Evolutionary conservation across 2,329 filamentous ascomycete species (phyloP).

Genomic region (Aspergillus clavatus): DNA sequence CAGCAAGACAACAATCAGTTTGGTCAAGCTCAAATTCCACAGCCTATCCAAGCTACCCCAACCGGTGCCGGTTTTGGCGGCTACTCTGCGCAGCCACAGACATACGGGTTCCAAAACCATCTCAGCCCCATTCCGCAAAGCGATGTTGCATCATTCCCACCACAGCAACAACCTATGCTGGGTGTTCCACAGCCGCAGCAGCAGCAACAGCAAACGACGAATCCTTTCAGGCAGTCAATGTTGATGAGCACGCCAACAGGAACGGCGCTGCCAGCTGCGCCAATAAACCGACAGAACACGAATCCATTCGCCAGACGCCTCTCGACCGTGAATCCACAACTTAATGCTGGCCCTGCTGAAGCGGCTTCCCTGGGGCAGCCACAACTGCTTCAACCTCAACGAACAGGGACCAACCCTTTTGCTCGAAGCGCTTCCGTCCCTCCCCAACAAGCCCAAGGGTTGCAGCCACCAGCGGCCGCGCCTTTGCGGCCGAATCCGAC

Average conservation of each 20-base stretch:
- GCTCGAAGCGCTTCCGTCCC: constrained; percentile 50
- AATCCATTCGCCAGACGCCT: constrained; percentile 77
- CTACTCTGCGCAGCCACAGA: constrained; percentile 67
- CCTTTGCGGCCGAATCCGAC: constrained; percentile 69
- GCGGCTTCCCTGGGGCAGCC: constrained; percentile 23
- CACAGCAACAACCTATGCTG: constrained; percentile 33
- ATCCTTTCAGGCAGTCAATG: constrained; percentile 93
- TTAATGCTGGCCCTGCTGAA: constrained; percentile 18
- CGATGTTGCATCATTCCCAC: constrained; percentile 43
- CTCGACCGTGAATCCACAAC: constrained; percentile 31
- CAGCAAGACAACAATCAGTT: constrained; percentile 35
- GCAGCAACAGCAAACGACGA: constrained; percentile 59
- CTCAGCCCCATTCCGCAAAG: constrained; percentile 48
- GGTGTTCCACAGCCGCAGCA: constrained; percentile 26
- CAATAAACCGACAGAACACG: constrained; percentile 62
- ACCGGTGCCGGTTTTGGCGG: constrained; percentile 81
- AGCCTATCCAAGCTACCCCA: constrained; percentile 54
- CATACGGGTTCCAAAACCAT: constrained; percentile 42
- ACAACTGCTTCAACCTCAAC: constrained; percentile 44
- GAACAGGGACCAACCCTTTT: constrained; percentile 70
- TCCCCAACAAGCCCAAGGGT: constrained; percentile 29
- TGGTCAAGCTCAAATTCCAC: constrained; percentile 32
- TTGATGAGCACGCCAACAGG: constrained; percentile 52
- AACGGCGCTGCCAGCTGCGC: constrained; percentile 42
- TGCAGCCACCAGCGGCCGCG: constrained; percentile 36